Conservation (phyloP, 2,329 filamentous ascomycete genomes). For the Curvularia eragrostidis region DNA sequence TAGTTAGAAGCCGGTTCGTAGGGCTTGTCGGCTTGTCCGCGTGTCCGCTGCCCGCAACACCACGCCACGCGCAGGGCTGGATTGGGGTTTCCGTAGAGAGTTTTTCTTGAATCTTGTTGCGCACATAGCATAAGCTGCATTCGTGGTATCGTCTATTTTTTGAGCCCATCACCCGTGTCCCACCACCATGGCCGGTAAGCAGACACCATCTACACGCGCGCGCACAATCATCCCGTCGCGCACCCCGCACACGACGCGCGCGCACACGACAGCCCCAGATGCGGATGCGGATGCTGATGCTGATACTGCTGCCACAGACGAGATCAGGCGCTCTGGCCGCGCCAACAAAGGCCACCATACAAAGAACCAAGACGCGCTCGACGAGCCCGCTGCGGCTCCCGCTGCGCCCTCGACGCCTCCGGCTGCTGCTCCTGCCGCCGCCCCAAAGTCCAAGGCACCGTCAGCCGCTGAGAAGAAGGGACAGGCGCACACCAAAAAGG, state of each 20-base stretch:
- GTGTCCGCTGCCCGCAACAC: slow-evolving; percentile 32
- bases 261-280: slow-evolving; percentile 20
- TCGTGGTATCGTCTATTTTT: slow-evolving; percentile 36
- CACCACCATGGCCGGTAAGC: slow-evolving; percentile 68
- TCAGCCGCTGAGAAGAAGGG: slow-evolving; percentile 54
- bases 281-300: slow-evolving; percentile 24
- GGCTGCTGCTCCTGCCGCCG: slow-evolving; percentile 53
- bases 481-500: slow-evolving; percentile 55
- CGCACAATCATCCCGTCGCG: slow-evolving; percentile 7
- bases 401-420: slow-evolving; percentile 30
- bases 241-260: slow-evolving; percentile 11
- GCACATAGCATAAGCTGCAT: slow-evolving; percentile 43
- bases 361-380: slow-evolving; percentile 74
- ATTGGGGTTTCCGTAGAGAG: slow-evolving; percentile 44
- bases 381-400: slow-evolving; percentile 50
- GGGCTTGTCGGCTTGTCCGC: no score
- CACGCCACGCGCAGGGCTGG: slow-evolving; percentile 27
- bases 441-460: slow-evolving; percentile 53
- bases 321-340: slow-evolving; percentile 91
- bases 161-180: slow-evolving; percentile 42
- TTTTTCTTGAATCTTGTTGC: slow-evolving; percentile 47
- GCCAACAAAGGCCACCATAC: slow-evolving; percentile 96
- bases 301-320: slow-evolving; percentile 60
- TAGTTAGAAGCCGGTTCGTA: slow-evolving; percentile 37
- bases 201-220: slow-evolving; percentile 40